These are phyloP conservation scores for Populus ilicifolia DNA, from an alignment of 345 rosid genomes.

Conservation along the genomic window DNA sequence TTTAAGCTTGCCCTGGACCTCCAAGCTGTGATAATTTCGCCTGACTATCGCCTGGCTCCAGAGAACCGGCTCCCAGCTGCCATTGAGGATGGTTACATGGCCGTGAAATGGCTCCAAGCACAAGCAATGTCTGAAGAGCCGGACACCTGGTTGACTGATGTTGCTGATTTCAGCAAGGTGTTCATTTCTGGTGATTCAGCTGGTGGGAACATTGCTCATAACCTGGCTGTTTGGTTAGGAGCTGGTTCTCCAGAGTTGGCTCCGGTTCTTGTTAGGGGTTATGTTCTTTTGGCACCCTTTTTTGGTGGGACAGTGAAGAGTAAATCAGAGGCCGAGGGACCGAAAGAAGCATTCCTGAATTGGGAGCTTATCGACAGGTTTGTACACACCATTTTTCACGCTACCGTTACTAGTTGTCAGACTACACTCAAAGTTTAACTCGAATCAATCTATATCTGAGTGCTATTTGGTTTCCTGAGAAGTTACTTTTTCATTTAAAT, in stretches of 20 bases:
- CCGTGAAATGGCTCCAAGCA: slow-evolving; percentile 51
- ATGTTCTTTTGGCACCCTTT: slow-evolving; percentile 50
- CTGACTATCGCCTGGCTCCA: slow-evolving; percentile 57
- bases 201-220: slow-evolving; percentile 57
- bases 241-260: slow-evolving; percentile 37
- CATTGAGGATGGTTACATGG: slow-evolving; percentile 44
- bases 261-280: slow-evolving; percentile 48
- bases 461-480: background rate
- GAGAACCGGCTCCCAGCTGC: slow-evolving; percentile 59
- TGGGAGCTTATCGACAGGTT: slow-evolving; percentile 61
- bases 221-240: slow-evolving; percentile 44
- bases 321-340: slow-evolving; percentile 55
- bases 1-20: slow-evolving; percentile 40
- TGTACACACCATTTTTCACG: background rate
- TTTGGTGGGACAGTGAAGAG: slow-evolving; percentile 43
- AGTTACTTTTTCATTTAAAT: background rate
- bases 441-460: too few relatives aligned
- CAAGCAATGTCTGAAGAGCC: slow-evolving; percentile 34
- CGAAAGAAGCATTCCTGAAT: slow-evolving; percentile 54
- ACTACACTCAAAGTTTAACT: too few relatives aligned
- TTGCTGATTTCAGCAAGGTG: slow-evolving; percentile 45
- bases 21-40: slow-evolving; percentile 43
- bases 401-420: too few relatives aligned
- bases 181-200: slow-evolving; percentile 57
- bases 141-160: slow-evolving; percentile 42